Conservation (phyloP, 1,284 basidiomycete genomes). For the Moniliella sp. region DNA sequence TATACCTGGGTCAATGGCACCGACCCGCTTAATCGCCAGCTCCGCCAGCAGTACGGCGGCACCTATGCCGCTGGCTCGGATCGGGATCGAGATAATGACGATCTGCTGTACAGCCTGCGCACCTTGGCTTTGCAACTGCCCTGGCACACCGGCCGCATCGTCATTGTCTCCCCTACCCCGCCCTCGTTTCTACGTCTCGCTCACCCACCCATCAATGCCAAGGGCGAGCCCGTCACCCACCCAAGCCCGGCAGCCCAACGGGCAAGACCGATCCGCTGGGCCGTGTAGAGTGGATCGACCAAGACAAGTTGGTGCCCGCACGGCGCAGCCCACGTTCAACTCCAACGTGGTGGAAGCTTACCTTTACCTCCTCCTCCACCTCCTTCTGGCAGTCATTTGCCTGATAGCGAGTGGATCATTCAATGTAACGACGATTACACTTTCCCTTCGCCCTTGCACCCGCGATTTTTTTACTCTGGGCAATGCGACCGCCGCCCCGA, state of each 20-base stretch:
- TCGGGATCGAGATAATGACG: slow-evolving; percentile 4
- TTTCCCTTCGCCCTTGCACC: slow-evolving; percentile 1
- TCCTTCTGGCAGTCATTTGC: no score
- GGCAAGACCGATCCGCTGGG: no score
- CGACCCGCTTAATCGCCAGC: no score
- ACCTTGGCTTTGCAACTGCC: slow-evolving; percentile 1
- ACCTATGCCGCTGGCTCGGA: slow-evolving; percentile 1
- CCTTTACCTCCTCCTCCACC: slow-evolving; percentile 2
- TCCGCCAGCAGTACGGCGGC: background rate
- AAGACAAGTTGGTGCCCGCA: slow-evolving; percentile 1
- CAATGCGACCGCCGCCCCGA: no score
- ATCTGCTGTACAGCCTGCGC: slow-evolving; percentile 1
- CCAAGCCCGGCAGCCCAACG: background rate
- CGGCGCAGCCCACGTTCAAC: slow-evolving; percentile 2
- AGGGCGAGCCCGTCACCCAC: background rate
- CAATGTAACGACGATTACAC: slow-evolving; percentile 4
- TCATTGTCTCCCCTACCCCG: slow-evolving; percentile 2
- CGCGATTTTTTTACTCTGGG: slow-evolving; percentile 2
- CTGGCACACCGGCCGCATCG: slow-evolving; percentile 2
- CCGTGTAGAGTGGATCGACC: slow-evolving; percentile 2
- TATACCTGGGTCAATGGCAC: slow-evolving; percentile 3
- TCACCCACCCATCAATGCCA: background rate
- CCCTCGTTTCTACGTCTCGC: slow-evolving; percentile 1
- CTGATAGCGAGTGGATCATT: slow-evolving; percentile 3
- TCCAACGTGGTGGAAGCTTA: slow-evolving; percentile 2